Percentiles rank a stretch among this genome's conserved stretches.
These are phyloP conservation scores for Ceratopteris richardii DNA, from an alignment of 75 land plant genomes.

Conservation along the genomic window DNA sequence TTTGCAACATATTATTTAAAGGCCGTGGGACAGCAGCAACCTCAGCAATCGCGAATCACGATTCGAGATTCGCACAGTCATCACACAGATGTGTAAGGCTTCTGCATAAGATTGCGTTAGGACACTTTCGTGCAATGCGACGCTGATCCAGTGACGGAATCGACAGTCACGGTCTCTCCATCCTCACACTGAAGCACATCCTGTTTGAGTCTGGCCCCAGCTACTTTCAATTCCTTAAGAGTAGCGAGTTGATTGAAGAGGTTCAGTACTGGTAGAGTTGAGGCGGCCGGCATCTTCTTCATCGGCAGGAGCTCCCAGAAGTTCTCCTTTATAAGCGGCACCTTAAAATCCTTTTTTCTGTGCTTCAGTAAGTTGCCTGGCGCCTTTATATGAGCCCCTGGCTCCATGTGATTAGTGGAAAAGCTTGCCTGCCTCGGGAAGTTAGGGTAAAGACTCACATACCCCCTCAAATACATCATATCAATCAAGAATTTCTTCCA, in stretches of 20 bases:
- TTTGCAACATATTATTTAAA: no score
- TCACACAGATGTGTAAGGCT: no score
- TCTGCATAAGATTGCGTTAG: no score
- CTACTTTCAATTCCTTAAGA: conserved; percentile 74
- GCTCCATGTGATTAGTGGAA: conserved; percentile 18
- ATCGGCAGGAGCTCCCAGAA: conserved; percentile 7
- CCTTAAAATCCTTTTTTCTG: conserved; percentile 23
- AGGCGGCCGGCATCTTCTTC: not conserved
- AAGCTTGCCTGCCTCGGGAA: conserved; percentile 17
- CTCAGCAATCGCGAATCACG: no score
- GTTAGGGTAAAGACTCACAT: conserved; percentile 11
- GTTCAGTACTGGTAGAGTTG: conserved; percentile 32
- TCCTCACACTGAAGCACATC: conserved; percentile 65
- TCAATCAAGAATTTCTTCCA: conserved; percentile 67
- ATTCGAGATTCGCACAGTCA: no score
- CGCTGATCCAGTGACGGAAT: conserved; percentile 71
- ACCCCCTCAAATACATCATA: conserved; percentile 35
- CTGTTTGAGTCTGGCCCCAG: conserved; percentile 84
- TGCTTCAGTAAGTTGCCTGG: conserved; percentile 8
- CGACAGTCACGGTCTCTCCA: conserved; percentile 54
- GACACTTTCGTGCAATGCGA: conserved; percentile 42
- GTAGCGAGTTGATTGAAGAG: conserved; percentile 88
- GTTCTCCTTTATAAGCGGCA: conserved; percentile 50
- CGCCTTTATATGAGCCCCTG: conserved; percentile 11
- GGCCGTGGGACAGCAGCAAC: no score